Evolutionary conservation across 345 rosid species (phyloP), one percentile per base, ranked within the genome.

Genomic region (Citrus medica): DNA sequence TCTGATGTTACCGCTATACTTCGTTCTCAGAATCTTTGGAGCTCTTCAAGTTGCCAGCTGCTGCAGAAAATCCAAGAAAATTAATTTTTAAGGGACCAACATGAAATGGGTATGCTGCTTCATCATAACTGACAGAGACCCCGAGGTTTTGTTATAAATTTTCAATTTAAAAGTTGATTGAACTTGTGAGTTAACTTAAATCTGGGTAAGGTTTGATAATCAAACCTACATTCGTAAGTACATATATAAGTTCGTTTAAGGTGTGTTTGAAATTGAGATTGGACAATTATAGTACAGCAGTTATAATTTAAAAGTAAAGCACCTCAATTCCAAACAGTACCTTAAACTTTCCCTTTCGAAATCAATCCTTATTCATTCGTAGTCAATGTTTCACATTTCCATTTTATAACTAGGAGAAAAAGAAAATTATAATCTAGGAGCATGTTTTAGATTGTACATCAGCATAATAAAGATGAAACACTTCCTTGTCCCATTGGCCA

Each of bases 271-370:
- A 0, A 33, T 33, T 33, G 0, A 33, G 0, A 0, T 33, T 33
- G 6, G 0, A 0, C 4, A 33, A n/a, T n/a, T n/a, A n/a, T n/a
- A n/a, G n/a, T 4, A 33, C 6, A 4, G 0, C 0, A 33, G 1
- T 0, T 33, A 0, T 33, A 33, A 0, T 33, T 33, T 4, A 0
- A 33, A 33, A 0, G 4, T 33, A 33, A 0, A 33, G 0, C 6
- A 33, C 6, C 0, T 33, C 1, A 33, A 33, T 33, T 0, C 1
- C 35, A 33, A 33, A 33, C 1, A 0, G 0, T 0, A 33, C 35
- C 1, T 33, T 33, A 46, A 46, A 13, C 68, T 32, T 21, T 37
- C 48, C 14, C 5, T 8, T 67, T 37, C 27, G 16, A 67, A 9
- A 4, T 27, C 28, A 19, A 37, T 46, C 17, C 51, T 46, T 16